A percentile compares a stretch with the other conserved stretches of the same genome.
phyloP scores from a whole-genome alignment of 2,329 filamentous ascomycete species.

The Penicillium corylophilum region DNA sequence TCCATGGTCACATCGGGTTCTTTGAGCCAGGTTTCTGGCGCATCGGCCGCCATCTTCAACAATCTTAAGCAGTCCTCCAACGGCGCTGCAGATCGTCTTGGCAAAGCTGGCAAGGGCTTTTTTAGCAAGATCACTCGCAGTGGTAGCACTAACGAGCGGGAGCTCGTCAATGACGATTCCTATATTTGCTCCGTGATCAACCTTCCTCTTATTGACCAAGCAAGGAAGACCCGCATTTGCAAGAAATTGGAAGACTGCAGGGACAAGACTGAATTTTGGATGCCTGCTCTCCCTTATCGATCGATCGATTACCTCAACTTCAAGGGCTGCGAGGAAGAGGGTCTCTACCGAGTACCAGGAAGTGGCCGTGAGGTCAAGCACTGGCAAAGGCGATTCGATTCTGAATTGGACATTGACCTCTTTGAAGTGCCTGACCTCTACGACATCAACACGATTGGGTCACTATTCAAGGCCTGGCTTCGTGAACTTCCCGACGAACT shows the following conservation, averaged over 20 bases:
- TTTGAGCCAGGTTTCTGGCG: conserved; percentile 52
- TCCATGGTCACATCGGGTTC: conserved; percentile 46
- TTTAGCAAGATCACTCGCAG: conserved; percentile 76
- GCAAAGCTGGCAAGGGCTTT: conserved; percentile 75
- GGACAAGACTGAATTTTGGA: conserved; percentile 98
- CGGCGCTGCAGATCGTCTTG: conserved; percentile 68
- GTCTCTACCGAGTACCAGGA: conserved; percentile 87
- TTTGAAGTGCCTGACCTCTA: conserved; percentile 86
- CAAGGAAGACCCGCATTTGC: conserved; percentile 85
- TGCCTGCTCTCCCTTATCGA: conserved; percentile 92
- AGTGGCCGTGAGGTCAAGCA: conserved; percentile 88
- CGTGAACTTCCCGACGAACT: conserved; percentile 92
- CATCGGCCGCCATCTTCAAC: conserved; percentile 65
- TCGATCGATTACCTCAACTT: conserved; percentile 97
- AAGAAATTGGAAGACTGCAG: conserved; percentile 82
- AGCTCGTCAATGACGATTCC: conserved; percentile 73
- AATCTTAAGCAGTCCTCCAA: conserved; percentile 71
- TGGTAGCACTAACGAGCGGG: conserved; percentile 65
- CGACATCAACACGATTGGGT: conserved; percentile 94
- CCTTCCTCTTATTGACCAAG: conserved; percentile 81
- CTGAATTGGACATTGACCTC: conserved; percentile 84
- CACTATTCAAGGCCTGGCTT: conserved; percentile 94
- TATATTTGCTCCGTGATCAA: conserved; percentile 86
- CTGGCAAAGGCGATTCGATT: conserved; percentile 89
- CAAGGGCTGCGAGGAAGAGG: conserved; percentile 90